These are phyloP conservation scores for Setaria italica DNA, from an alignment of 202 grass and related monocot genomes.

Conservation along the genomic window DNA sequence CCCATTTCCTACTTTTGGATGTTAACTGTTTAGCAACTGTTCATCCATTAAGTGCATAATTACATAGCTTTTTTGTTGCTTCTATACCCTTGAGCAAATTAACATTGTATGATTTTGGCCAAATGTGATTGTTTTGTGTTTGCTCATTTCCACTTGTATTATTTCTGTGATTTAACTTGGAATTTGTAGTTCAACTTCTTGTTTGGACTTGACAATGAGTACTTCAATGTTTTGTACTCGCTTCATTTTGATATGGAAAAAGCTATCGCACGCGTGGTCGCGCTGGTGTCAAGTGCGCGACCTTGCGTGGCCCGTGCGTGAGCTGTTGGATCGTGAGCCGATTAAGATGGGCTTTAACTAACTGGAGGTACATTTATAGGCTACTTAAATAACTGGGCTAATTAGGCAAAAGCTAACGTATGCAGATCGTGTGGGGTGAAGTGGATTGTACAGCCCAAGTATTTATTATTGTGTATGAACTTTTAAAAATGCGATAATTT, in stretches of 20 bases:
- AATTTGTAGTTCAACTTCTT: conserved; percentile 19
- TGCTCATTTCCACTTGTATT: conserved; percentile 5
- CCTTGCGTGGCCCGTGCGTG: no score
- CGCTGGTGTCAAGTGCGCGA: no score
- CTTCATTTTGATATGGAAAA: conserved; percentile 25
- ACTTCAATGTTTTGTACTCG: not conserved
- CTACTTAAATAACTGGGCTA: no score
- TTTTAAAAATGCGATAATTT: no score
- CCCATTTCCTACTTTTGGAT: not conserved
- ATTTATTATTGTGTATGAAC: no score
- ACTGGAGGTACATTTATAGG: no score
- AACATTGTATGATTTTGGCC: not conserved
- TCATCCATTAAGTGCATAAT: conserved; percentile 19
- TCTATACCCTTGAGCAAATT: conserved; percentile 23
- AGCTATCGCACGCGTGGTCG: no score
- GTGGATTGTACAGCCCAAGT: no score
- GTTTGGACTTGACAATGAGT: conserved; percentile 16
- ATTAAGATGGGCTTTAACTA: no score
- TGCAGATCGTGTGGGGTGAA: no score
- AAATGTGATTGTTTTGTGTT: conserved; percentile 23
- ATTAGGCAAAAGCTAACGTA: no score
- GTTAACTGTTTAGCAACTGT: conserved; percentile 15
- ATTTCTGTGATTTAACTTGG: conserved; percentile 20
- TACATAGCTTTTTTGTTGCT: not conserved
- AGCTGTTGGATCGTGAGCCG: no score